Evolutionary conservation across 2,329 filamentous ascomycete genomes (phyloP).

Genomic region (Curvularia spicifera): DNA sequence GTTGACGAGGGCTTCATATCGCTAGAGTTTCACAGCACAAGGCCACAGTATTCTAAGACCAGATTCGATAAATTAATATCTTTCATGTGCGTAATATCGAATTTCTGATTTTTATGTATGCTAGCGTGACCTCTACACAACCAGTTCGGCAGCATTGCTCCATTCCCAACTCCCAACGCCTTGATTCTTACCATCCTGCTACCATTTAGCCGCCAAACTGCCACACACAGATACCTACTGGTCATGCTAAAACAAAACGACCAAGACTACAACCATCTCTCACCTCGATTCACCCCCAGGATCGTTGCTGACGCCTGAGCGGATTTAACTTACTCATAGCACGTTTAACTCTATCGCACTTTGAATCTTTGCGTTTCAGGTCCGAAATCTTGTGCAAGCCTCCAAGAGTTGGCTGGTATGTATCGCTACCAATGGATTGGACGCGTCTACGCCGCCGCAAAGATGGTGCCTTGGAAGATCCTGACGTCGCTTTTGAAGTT

Average conservation of each 20-base stretch:
- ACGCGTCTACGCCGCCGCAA: not conserved
- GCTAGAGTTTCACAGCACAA: not conserved
- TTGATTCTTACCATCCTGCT: not conserved
- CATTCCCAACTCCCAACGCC: not conserved
- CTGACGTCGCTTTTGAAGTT: not conserved
- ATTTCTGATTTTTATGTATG: not conserved
- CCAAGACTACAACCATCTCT: not conserved
- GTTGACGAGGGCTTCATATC: not conserved
- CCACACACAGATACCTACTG: no score
- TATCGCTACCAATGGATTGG: conserved; percentile 9
- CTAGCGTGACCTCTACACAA: not conserved
- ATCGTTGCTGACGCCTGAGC: not conserved
- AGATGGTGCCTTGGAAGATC: not conserved
- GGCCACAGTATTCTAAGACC: not conserved
- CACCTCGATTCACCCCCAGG: not conserved
- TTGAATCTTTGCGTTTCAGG: conserved; percentile 4
- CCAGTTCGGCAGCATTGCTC: not conserved
- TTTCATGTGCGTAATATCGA: not conserved
- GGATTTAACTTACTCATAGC: conserved; percentile 7
- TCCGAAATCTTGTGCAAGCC: conserved; percentile 12
- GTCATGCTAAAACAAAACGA: no score
- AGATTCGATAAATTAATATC: not conserved
- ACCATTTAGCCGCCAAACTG: not conserved
- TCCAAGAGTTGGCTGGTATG: conserved; percentile 16
- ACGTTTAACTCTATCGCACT: conserved; percentile 9